Conservation (phyloP, 306 rosid species). For the Vachellia collinsii region DNA sequence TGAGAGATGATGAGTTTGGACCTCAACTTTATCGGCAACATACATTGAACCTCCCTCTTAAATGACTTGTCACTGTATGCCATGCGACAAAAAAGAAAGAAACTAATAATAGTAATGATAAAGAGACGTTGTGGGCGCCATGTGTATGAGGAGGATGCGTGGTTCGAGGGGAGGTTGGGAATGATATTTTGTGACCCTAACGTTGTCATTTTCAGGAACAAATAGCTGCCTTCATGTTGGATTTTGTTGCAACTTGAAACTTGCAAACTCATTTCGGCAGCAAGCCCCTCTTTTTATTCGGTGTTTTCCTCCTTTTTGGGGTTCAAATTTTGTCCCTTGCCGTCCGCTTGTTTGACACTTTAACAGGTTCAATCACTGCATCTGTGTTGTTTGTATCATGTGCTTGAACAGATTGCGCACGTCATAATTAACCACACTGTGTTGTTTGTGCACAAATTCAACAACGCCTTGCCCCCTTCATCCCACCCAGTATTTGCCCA, state of each 20-base stretch:
- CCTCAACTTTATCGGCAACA: not conserved
- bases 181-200: not conserved
- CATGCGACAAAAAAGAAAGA: not conserved
- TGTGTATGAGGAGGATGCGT: not conserved
- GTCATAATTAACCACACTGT: too few species aligned
- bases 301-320: not conserved
- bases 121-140: not conserved
- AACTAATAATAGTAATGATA: not conserved
- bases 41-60: not conserved
- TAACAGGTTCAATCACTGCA: too few species aligned
- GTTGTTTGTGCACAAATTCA: not conserved
- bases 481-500: not conserved
- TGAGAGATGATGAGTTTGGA: not conserved
- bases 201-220: slow-evolving; percentile 4
- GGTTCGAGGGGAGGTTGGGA: slow-evolving; percentile 1
- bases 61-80: not conserved
- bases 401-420: too few species aligned
- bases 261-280: not conserved
- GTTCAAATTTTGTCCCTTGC: not conserved
- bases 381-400: too few species aligned
- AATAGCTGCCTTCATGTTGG: not conserved
- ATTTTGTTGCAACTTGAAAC: slow-evolving; percentile 1
- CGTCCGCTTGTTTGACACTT: not conserved
- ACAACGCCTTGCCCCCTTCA: not conserved
- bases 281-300: not conserved